Evolutionary conservation across 2,329 filamentous ascomycete species (phyloP).

Genomic region (Monosporascus sp.): DNA sequence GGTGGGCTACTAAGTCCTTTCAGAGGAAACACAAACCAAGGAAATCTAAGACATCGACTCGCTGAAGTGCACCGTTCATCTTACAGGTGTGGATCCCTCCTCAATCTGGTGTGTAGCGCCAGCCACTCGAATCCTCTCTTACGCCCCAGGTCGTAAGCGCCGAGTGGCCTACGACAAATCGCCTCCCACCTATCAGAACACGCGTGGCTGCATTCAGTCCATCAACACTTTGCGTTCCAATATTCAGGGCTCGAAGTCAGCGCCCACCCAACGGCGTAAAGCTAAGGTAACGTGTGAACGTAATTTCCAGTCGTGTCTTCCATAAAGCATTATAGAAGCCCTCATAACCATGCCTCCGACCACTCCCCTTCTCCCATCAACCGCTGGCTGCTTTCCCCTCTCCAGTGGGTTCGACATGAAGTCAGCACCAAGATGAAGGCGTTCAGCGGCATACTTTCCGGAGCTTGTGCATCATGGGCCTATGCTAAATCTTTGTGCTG

Average conservation of each 20-base stretch:
- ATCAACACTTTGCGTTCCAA: slow-evolving; percentile 26
- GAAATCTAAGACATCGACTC: slow-evolving; percentile 45
- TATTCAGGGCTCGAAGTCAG: slow-evolving; percentile 22
- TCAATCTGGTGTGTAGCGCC: slow-evolving; percentile 37
- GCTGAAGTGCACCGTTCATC: slow-evolving; percentile 35
- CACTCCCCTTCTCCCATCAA: slow-evolving; percentile 18
- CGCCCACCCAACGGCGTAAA: slow-evolving; percentile 25
- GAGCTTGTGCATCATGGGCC: slow-evolving; percentile 42
- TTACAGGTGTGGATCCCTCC: slow-evolving; percentile 36
- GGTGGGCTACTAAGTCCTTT: slow-evolving; percentile 23
- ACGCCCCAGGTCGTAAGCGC: slow-evolving; percentile 41
- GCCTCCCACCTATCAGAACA: slow-evolving; percentile 38
- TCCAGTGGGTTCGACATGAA: slow-evolving; percentile 22
- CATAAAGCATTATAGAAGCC: slow-evolving; percentile 22
- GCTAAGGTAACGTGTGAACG: slow-evolving; percentile 22
- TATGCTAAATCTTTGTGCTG: slow-evolving; percentile 42
- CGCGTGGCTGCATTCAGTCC: slow-evolving; percentile 27
- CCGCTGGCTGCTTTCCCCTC: slow-evolving; percentile 24
- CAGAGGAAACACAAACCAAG: slow-evolving; percentile 31
- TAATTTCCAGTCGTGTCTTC: slow-evolving; percentile 16
- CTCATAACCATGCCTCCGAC: slow-evolving; percentile 17
- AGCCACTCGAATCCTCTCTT: slow-evolving; percentile 35
- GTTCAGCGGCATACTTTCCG: slow-evolving; percentile 36
- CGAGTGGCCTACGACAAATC: slow-evolving; percentile 37
- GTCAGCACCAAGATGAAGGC: slow-evolving; percentile 34